Evolutionary conservation across 1,139 yeast genomes (phyloP).

Genomic region (Chernovozyma aurita): DNA sequence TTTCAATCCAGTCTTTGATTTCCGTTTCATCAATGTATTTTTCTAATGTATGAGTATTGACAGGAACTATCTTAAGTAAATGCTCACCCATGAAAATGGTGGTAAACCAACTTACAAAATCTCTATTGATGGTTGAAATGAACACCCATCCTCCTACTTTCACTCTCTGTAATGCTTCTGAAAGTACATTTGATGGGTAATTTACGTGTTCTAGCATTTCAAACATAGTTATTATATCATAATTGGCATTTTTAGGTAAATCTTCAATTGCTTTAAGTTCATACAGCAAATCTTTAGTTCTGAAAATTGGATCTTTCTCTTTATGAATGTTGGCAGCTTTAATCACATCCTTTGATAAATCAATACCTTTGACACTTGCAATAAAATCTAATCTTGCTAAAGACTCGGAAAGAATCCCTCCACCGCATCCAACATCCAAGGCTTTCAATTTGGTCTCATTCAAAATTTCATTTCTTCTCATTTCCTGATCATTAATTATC

Average conservation of each 20-base stretch:
- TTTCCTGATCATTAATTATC: conserved; percentile 47
- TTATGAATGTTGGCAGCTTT: conserved; percentile 74
- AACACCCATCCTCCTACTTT: conserved; percentile 83
- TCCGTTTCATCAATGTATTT: conserved; percentile 82
- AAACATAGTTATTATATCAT: conserved; percentile 82
- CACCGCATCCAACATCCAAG: conserved; percentile 96
- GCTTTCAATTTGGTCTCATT: conserved; percentile 40
- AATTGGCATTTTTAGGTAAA: conserved; percentile 41
- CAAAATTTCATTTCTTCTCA: conserved; percentile 38
- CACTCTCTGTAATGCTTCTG: conserved; percentile 61
- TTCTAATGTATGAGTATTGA: conserved; percentile 83
- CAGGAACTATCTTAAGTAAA: conserved; percentile 74
- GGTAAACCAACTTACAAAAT: conserved; percentile 85
- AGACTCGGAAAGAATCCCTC: conserved; percentile 87
- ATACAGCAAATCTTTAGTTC: conserved; percentile 48
- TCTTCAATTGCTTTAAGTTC: conserved; percentile 59
- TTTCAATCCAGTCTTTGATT: conserved; percentile 59
- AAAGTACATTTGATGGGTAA: conserved; percentile 68
- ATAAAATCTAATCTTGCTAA: conserved; percentile 73
- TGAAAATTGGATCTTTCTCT: conserved; percentile 56
- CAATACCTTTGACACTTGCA: conserved; percentile 70
- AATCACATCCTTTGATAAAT: conserved; percentile 76
- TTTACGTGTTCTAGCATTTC: conserved; percentile 95
- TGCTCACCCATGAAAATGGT: conserved; percentile 91
- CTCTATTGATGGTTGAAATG: conserved; percentile 88